These are phyloP conservation scores for Castanopsis chinensis DNA, from an alignment of 306 rosid species.

Conservation along the genomic window DNA sequence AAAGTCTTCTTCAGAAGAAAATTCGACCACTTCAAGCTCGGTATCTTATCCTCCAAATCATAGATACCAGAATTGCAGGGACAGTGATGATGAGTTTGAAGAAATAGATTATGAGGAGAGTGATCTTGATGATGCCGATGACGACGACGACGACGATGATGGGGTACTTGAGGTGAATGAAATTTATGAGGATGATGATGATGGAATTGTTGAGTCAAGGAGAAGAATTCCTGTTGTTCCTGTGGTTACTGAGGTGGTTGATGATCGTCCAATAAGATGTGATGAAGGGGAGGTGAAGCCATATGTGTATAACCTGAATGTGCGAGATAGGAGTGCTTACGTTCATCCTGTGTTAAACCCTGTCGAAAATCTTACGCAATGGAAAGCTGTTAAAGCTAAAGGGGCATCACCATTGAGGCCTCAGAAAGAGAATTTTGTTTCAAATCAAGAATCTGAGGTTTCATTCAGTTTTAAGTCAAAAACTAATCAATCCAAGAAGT, in stretches of 20 bases:
- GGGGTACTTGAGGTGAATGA: constrained; percentile 32
- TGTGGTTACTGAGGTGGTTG: constrained; percentile 44
- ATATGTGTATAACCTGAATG: constrained; percentile 38
- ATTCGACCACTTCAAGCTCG: constrained; percentile 43
- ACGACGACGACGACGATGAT: constrained; percentile 29
- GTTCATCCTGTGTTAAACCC: constrained; percentile 85
- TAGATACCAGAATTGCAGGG: constrained; percentile 72
- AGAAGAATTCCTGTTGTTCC: constrained; percentile 21
- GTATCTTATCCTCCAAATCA: constrained; percentile 61
- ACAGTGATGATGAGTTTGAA: constrained; percentile 70
- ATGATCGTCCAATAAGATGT: constrained; percentile 33
- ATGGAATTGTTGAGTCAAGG: constrained; percentile 31
- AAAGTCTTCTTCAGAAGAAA: constrained; percentile 61
- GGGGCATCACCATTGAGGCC: constrained; percentile 40
- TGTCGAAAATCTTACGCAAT: constrained; percentile 74
- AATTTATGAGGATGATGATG: constrained; percentile 26
- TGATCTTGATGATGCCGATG: constrained; percentile 53
- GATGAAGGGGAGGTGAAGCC: constrained; percentile 33
- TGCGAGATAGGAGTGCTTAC: constrained; percentile 67
- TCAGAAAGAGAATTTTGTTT: constrained; percentile 55
- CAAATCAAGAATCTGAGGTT: constrained; percentile 37
- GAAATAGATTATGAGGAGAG: constrained; percentile 42
- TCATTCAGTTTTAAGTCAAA: constrained; percentile 47
- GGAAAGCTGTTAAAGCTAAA: constrained; percentile 67
- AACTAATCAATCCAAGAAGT: constrained; percentile 38